phyloP scores from a whole-genome alignment of 83 land plant species.

The Thuja plicata region DNA sequence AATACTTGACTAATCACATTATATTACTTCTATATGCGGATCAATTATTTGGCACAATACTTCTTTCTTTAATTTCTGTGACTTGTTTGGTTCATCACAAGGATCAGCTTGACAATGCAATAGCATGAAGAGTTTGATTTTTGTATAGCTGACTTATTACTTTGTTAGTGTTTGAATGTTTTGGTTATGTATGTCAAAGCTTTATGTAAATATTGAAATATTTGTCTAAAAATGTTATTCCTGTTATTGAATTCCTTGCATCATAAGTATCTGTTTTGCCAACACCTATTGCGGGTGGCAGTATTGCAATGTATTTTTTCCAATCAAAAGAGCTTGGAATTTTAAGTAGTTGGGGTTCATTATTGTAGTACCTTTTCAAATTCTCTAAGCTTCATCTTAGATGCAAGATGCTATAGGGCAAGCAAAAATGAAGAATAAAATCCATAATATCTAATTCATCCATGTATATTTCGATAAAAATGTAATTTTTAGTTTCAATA shows the following conservation, averaged over 20 bases:
- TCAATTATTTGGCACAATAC: not conserved
- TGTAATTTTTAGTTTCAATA: not conserved
- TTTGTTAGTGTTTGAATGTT: not conserved
- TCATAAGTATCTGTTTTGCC: not conserved
- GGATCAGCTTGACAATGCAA: not conserved
- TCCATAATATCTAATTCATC: no score
- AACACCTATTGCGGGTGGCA: slow-evolving; percentile 33
- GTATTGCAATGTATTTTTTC: slow-evolving; percentile 38
- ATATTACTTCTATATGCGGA: not conserved
- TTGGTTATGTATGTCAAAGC: not conserved
- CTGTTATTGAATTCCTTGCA: not conserved
- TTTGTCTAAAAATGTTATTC: not conserved
- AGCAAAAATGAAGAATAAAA: no score
- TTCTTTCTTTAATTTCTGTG: no score
- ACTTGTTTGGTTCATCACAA: not conserved
- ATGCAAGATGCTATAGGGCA: not conserved
- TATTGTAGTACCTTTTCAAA: not conserved
- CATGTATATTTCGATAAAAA: no score
- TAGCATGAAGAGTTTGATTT: not conserved
- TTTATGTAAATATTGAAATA: not conserved
- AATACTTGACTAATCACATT: not conserved
- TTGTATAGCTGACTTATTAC: not conserved
- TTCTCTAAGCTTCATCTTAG: not conserved
- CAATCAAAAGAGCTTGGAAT: slow-evolving; percentile 35
- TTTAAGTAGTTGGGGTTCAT: slow-evolving; percentile 19